Percentiles rank a stretch among this genome's conserved stretches.
These are phyloP conservation scores for Flaveria ramosissima DNA, from an alignment of 129 eudicot genomes.

Conservation along the genomic window DNA sequence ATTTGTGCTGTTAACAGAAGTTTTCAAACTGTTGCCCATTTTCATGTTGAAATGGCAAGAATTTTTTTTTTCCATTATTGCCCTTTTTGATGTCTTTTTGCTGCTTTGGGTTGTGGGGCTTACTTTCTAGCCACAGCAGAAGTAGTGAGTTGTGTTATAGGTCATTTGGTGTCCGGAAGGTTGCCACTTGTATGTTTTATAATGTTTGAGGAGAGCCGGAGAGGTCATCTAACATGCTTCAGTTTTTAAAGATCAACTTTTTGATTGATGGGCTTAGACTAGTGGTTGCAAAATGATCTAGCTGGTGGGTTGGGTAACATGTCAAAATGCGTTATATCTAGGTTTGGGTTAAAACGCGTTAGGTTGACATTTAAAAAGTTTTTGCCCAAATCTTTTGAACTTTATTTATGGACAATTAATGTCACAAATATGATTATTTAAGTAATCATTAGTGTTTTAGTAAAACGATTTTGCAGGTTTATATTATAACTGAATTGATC, in stretches of 20 bases:
- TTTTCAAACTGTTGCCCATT: too few species aligned
- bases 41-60: too few species aligned
- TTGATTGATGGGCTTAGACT: neutral
- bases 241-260: neutral
- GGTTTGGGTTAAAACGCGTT: too few species aligned
- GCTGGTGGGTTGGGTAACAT: neutral
- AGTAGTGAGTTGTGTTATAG: too few species aligned
- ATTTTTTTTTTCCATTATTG: neutral
- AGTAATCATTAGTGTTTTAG: neutral
- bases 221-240: neutral
- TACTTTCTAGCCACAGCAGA: too few species aligned
- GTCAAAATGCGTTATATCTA: neutral
- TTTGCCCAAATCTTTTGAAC: neutral
- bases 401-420: neutral
- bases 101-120: too few species aligned
- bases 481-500: neutral
- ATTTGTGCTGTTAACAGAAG: neutral
- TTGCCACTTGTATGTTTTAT: neutral
- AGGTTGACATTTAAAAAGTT: neutral
- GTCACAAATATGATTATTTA: neutral
- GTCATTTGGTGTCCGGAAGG: too few species aligned
- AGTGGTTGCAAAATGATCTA: too few species aligned
- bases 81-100: neutral
- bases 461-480: neutral
- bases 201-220: neutral